Conservation (phyloP, 768 basidiomycete species). For the Leccinellum rugosiceps region DNA sequence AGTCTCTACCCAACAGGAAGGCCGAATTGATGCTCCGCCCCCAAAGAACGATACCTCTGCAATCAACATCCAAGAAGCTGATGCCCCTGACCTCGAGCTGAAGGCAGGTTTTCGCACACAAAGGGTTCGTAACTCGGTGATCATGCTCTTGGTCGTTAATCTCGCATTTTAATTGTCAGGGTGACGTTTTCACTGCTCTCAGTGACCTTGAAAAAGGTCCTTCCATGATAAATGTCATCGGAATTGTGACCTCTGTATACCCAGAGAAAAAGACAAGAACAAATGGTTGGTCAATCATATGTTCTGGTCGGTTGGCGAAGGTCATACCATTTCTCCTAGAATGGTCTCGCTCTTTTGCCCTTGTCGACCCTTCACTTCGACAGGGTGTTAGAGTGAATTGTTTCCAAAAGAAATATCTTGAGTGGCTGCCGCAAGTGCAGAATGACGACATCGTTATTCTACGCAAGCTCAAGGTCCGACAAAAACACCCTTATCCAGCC, state of each 20-base stretch:
- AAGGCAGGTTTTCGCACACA: conserved; percentile 27
- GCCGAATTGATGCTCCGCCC: not conserved
- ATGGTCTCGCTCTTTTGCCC: conserved; percentile 39
- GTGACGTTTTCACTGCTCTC: conserved; percentile 25
- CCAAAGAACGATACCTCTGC: not conserved
- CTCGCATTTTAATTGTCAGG: conserved; percentile 14
- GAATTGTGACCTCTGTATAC: conserved; percentile 24
- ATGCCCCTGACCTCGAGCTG: not conserved
- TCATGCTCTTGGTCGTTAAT: not conserved
- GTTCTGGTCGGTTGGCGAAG: not conserved
- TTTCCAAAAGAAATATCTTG: conserved; percentile 46
- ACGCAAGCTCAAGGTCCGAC: conserved; percentile 46
- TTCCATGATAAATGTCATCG: conserved; percentile 30
- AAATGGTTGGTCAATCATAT: conserved; percentile 24
- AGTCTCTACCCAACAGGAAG: not conserved
- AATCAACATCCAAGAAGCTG: not conserved
- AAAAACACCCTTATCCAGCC: not conserved
- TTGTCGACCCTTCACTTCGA: conserved; percentile 46
- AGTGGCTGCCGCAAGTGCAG: conserved; percentile 50
- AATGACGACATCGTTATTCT: conserved; percentile 53
- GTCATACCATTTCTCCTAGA: conserved; percentile 35
- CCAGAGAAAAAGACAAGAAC: conserved; percentile 16
- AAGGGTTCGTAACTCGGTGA: conserved; percentile 20
- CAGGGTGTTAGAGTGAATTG: conserved; percentile 41
- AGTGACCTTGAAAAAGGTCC: conserved; percentile 8